phyloP scores from a whole-genome alignment of 2,329 filamentous ascomycete species.

The Hypoxylon rubiginosum region DNA sequence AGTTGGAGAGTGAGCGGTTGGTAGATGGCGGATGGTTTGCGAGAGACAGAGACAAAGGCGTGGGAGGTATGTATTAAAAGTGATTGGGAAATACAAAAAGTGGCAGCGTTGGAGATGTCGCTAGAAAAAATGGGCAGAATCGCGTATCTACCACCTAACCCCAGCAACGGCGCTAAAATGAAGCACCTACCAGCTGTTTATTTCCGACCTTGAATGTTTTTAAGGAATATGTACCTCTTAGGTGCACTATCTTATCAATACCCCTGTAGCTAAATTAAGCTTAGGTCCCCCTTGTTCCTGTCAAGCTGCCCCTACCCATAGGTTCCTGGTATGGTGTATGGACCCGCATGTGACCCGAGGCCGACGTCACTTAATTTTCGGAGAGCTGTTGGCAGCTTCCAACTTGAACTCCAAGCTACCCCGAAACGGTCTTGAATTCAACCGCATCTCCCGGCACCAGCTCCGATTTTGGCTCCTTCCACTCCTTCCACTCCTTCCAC shows the following conservation, averaged over 20 bases:
- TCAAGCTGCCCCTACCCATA: background rate
- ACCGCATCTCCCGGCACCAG: slow-evolving; percentile 19
- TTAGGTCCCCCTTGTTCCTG: background rate
- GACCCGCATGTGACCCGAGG: slow-evolving; percentile 21
- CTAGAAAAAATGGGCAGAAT: slow-evolving; percentile 14
- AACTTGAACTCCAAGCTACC: slow-evolving; percentile 35
- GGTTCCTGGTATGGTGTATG: background rate
- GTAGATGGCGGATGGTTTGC: slow-evolving; percentile 5
- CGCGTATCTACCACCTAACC: slow-evolving; percentile 19
- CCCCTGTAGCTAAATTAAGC: background rate
- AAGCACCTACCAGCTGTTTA: background rate
- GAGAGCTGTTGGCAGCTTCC: slow-evolving; percentile 21
- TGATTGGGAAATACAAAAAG: slow-evolving; percentile 4
- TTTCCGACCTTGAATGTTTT: background rate
- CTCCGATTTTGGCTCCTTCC: slow-evolving; percentile 11
- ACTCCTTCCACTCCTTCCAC: no score
- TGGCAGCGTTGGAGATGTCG: slow-evolving; percentile 16
- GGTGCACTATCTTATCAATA: background rate
- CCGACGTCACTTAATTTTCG: slow-evolving; percentile 34
- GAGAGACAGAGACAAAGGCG: no score
- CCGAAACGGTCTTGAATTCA: slow-evolving; percentile 39
- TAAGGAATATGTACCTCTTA: background rate
- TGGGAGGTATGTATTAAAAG: slow-evolving; percentile 6
- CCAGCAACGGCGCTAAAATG: slow-evolving; percentile 27
- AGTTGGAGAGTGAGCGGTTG: slow-evolving; percentile 5